Percentiles rank a stretch among this genome's conserved stretches.
These are phyloP conservation scores for Camellia japonica DNA, from an alignment of 148 eudicot species.

Conservation along the genomic window DNA sequence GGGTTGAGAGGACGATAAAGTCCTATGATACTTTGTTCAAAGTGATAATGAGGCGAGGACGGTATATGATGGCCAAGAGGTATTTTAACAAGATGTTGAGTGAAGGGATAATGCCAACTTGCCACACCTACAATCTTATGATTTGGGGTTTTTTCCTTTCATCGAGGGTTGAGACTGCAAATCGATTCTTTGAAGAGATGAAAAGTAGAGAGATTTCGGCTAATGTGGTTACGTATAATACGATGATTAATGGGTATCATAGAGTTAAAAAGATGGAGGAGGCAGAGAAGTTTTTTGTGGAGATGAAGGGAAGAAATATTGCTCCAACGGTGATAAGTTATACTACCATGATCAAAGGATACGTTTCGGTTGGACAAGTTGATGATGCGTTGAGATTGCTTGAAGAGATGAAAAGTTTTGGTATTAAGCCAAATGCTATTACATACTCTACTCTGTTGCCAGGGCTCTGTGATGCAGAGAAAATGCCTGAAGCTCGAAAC, in stretches of 20 bases:
- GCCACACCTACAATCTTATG: constrained; percentile 68
- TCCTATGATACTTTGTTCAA: constrained; percentile 77
- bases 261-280: constrained; percentile 70
- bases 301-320: constrained; percentile 84
- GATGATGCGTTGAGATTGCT: constrained; percentile 80
- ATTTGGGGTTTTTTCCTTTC: constrained; percentile 92
- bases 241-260: constrained; percentile 72
- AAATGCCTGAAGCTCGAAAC: constrained; percentile 59
- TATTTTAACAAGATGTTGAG: constrained; percentile 82
- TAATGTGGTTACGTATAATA: constrained; percentile 83
- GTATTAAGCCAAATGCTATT: constrained; percentile 62
- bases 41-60: constrained; percentile 74
- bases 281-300: constrained; percentile 76
- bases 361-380: constrained; percentile 57
- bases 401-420: constrained; percentile 74
- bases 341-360: constrained; percentile 89
- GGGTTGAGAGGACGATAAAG: constrained; percentile 54
- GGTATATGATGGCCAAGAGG: constrained; percentile 95
- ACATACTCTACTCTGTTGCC: constrained; percentile 82
- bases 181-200: constrained; percentile 87
- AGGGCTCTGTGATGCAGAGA: constrained; percentile 84
- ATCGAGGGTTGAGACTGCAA: constrained; percentile 53
- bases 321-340: constrained; percentile 76
- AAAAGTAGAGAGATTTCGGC: constrained; percentile 62
- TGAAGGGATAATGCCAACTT: constrained; percentile 75